A percentile compares a stretch with the other conserved stretches of the same genome.
Conservation (phyloP, 257 asterid species). For the Leptodermis oblonga region DNA sequence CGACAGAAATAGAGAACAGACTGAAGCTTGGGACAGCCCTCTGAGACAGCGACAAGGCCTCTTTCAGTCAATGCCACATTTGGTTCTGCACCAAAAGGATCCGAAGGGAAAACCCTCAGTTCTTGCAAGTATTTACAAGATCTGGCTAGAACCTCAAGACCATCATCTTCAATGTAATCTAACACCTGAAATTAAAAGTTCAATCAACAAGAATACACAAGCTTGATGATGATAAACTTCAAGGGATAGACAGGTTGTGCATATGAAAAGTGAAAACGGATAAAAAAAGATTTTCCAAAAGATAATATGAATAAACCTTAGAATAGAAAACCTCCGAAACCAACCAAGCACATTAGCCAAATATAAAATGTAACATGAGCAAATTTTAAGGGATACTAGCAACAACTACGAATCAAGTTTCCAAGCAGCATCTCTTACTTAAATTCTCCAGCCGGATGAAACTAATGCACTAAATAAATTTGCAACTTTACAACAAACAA, state of each 20-base stretch:
- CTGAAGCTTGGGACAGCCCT: slow-evolving; percentile 86
- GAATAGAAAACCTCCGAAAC: too few relatives aligned
- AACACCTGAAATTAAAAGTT: slow-evolving; percentile 51
- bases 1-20: slow-evolving; percentile 95
- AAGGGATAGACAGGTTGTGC: background rate
- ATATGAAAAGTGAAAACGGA: background rate
- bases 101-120: slow-evolving; percentile 93
- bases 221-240: background rate
- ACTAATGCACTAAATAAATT: background rate
- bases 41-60: slow-evolving; percentile 86
- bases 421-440: background rate
- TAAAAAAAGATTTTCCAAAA: background rate
- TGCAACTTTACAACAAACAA: background rate
- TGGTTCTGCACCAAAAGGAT: slow-evolving; percentile 77
- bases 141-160: slow-evolving; percentile 68
- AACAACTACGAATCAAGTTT: background rate
- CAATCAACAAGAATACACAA: background rate
- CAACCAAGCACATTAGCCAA: background rate
- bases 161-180: slow-evolving; percentile 85
- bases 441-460: background rate
- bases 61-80: slow-evolving; percentile 74
- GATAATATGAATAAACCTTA: background rate
- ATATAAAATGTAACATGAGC: background rate
- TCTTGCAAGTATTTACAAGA: slow-evolving; percentile 85
- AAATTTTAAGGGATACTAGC: background rate